phyloP scores from a whole-genome alignment of 2,329 filamentous ascomycete genomes.

The Penicillium sp. region DNA sequence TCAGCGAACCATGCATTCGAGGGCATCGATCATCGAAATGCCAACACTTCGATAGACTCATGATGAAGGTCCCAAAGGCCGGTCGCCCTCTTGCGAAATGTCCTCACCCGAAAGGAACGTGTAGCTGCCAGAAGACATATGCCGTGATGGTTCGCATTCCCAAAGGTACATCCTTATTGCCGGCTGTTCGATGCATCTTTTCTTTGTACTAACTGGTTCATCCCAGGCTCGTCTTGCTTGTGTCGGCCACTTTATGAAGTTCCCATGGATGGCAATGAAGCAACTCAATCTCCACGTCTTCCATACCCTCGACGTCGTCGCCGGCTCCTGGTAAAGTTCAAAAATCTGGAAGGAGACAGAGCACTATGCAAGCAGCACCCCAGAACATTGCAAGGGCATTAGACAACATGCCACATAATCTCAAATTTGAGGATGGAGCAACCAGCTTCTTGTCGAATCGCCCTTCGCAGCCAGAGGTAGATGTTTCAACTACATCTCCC shows the following conservation, averaged over 20 bases:
- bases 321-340: slow-evolving; percentile 37
- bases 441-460: slow-evolving; percentile 13
- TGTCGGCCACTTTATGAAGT: slow-evolving; percentile 46
- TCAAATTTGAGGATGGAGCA: slow-evolving; percentile 22
- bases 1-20: slow-evolving; percentile 51
- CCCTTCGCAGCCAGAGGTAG: slow-evolving; percentile 5
- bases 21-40: slow-evolving; percentile 54
- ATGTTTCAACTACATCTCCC: slow-evolving; percentile 3
- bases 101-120: slow-evolving; percentile 47
- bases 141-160: slow-evolving; percentile 50
- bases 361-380: slow-evolving; percentile 35
- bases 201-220: slow-evolving; percentile 13
- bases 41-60: slow-evolving; percentile 50
- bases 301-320: slow-evolving; percentile 24
- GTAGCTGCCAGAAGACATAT: slow-evolving; percentile 45
- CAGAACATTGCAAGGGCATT: slow-evolving; percentile 39
- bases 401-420: slow-evolving; percentile 28
- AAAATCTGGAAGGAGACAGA: slow-evolving; percentile 36
- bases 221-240: slow-evolving; percentile 41
- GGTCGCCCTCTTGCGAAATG: slow-evolving; percentile 51
- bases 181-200: background rate
- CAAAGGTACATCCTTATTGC: slow-evolving; percentile 34
- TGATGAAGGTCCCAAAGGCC: slow-evolving; percentile 53
- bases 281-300: slow-evolving; percentile 15
- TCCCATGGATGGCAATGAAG: slow-evolving; percentile 18